phyloP scores from a whole-genome alignment of 306 rosid genomes.

The Rosa persica region DNA sequence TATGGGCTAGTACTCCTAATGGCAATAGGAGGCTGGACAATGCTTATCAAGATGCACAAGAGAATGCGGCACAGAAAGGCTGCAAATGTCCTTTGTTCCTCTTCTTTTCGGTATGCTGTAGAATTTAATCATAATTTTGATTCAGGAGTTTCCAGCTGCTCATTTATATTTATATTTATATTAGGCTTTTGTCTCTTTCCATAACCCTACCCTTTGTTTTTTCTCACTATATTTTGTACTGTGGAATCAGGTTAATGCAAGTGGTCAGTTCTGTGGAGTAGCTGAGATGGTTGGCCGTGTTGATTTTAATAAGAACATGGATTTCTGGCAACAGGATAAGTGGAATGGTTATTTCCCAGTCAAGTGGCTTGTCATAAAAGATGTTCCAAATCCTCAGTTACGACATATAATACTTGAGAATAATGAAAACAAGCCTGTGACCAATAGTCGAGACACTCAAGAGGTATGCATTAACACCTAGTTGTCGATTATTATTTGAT shows the following conservation, averaged over 20 bases:
- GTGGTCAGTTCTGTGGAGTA: conserved; percentile 91
- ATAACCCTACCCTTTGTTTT: background rate
- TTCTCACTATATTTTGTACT: conserved; percentile 10
- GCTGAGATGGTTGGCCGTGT: conserved; percentile 85
- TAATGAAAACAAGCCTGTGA: conserved; percentile 79
- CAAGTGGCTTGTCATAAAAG: conserved; percentile 83
- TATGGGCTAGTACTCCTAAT: conserved; percentile 86
- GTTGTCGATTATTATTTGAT: background rate
- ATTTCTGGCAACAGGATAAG: conserved; percentile 91
- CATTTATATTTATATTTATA: background rate
- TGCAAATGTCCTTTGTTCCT: conserved; percentile 72
- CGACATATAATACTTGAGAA: conserved; percentile 82
- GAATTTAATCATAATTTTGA: conserved; percentile 7
- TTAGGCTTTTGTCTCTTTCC: background rate
- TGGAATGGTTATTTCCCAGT: conserved; percentile 88
- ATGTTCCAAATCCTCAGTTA: conserved; percentile 69
- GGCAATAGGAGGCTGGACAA: conserved; percentile 72
- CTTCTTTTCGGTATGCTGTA: conserved; percentile 70
- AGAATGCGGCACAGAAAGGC: conserved; percentile 45
- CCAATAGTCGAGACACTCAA: conserved; percentile 89
- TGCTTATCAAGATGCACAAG: conserved; percentile 63
- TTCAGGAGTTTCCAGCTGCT: background rate
- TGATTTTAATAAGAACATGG: conserved; percentile 76
- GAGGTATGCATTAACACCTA: conserved; percentile 47
- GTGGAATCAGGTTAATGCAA: conserved; percentile 69